Evolutionary conservation across 1,284 basidiomycete species (phyloP).

Genomic region (Cryptococcus sp.): DNA sequence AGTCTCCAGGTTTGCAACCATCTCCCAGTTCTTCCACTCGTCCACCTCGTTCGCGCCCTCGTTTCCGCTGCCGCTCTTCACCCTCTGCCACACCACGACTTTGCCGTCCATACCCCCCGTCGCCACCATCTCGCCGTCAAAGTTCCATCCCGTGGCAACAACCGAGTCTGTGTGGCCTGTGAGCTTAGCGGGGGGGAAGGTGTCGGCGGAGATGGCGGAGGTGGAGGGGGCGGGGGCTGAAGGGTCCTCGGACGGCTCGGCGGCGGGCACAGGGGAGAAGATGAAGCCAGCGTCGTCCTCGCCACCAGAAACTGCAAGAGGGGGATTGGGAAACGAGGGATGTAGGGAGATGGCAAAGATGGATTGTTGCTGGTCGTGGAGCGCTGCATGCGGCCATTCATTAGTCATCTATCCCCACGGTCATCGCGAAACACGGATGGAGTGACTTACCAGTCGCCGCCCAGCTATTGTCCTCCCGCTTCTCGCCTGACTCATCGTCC

Average conservation of each 20-base stretch:
- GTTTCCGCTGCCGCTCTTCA: constrained; percentile 39
- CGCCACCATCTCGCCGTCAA: constrained; percentile 85
- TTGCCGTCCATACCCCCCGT: constrained; percentile 98
- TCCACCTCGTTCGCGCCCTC: constrained; percentile 54
- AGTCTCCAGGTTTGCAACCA: constrained; percentile 84
- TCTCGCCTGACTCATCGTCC: constrained; percentile 17
- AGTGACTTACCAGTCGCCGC: constrained; percentile 22
- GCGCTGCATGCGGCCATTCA: constrained; percentile 29
- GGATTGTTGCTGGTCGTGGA: constrained; percentile 53
- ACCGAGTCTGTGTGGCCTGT: constrained; percentile 93
- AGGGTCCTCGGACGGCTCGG: neutral
- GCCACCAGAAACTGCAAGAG: constrained; percentile 84
- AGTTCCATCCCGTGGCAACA: constrained; percentile 71
- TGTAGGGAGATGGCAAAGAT: constrained; percentile 85
- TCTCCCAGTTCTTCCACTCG: constrained; percentile 79
- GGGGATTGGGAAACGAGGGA: constrained; percentile 64
- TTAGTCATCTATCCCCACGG: neutral
- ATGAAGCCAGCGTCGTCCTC: constrained; percentile 94
- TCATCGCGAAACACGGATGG: neutral
- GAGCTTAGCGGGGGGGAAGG: constrained; percentile 74
- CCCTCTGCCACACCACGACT: constrained; percentile 83
- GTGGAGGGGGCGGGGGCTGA: constrained; percentile 5
- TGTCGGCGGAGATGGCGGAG: constrained; percentile 52
- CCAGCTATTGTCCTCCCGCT: constrained; percentile 35
- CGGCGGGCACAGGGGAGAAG: constrained; percentile 55